These are phyloP conservation scores for Oryza australiensis DNA, from an alignment of 176 grass and related monocot species.

Conservation along the genomic window DNA sequence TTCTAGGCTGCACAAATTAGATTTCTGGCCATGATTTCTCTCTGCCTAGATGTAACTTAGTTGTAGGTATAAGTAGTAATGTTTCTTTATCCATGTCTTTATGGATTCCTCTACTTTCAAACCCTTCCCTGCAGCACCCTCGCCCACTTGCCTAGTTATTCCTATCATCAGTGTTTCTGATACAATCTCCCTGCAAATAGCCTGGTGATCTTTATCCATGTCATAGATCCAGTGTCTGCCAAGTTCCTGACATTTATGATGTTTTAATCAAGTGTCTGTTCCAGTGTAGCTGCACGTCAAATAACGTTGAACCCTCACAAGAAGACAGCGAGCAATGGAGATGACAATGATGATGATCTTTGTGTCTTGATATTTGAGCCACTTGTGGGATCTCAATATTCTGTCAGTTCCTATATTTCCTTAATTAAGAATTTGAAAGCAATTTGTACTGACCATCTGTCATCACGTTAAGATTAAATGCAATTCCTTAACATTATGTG, in stretches of 20 bases:
- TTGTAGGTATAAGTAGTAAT: not conserved
- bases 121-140: not conserved
- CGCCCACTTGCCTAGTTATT: not conserved
- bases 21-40: constrained; percentile 11
- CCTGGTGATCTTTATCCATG: not conserved
- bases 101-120: not conserved
- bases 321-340: constrained; percentile 31
- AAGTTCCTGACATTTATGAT: constrained; percentile 4
- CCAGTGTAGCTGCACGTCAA: constrained; percentile 85
- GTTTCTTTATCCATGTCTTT: not conserved
- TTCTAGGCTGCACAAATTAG: constrained; percentile 13
- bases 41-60: not conserved
- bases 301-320: constrained; percentile 62
- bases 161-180: constrained; percentile 1
- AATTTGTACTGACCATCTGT: constrained; percentile 12
- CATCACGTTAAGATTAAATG: not conserved
- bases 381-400: constrained; percentile 60
- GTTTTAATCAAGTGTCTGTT: constrained; percentile 42
- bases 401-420: constrained; percentile 49
- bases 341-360: constrained; percentile 51
- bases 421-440: not conserved
- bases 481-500: not conserved
- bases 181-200: constrained; percentile 20
- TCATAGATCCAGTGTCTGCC: not conserved
- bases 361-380: constrained; percentile 77